Percentiles rank a stretch among this genome's conserved stretches.
These are phyloP conservation scores for Carex parvula DNA, from an alignment of 176 grass and related monocot species.

Conservation along the genomic window DNA sequence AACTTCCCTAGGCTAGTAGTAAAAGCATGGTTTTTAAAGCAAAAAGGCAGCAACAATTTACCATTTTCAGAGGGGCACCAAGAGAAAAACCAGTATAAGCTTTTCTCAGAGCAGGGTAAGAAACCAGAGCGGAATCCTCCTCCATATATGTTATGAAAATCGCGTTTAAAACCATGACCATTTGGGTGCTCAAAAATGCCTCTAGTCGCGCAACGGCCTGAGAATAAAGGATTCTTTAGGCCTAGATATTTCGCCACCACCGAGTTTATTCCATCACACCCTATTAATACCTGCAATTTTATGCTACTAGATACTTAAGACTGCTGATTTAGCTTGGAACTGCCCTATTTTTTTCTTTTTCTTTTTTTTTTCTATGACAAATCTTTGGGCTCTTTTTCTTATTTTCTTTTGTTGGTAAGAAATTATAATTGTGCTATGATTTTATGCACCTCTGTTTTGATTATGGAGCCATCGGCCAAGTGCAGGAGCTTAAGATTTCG, in stretches of 20 bases:
- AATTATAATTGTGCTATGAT: not conserved
- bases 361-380: not conserved
- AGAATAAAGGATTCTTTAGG: constrained; percentile 33
- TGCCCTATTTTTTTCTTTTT: not conserved
- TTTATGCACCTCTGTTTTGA: constrained; percentile 58
- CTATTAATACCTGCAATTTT: constrained; percentile 45
- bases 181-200: constrained; percentile 40
- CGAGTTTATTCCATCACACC: constrained; percentile 69
- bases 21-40: not conserved
- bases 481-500: constrained; percentile 49
- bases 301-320: not conserved
- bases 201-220: constrained; percentile 42
- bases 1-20: not conserved
- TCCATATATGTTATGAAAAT: constrained; percentile 39
- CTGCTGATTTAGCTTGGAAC: not conserved
- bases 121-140: constrained; percentile 39
- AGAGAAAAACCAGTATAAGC: constrained; percentile 75
- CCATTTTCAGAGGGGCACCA: constrained; percentile 38
- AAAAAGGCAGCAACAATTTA: not conserved
- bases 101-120: constrained; percentile 38
- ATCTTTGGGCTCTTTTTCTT: not conserved
- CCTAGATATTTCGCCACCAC: constrained; percentile 56
- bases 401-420: not conserved
- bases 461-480: constrained; percentile 41
- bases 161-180: constrained; percentile 45